These are phyloP conservation scores for Tulasnella sp. DNA, from an alignment of 768 basidiomycete species.

Conservation along the genomic window DNA sequence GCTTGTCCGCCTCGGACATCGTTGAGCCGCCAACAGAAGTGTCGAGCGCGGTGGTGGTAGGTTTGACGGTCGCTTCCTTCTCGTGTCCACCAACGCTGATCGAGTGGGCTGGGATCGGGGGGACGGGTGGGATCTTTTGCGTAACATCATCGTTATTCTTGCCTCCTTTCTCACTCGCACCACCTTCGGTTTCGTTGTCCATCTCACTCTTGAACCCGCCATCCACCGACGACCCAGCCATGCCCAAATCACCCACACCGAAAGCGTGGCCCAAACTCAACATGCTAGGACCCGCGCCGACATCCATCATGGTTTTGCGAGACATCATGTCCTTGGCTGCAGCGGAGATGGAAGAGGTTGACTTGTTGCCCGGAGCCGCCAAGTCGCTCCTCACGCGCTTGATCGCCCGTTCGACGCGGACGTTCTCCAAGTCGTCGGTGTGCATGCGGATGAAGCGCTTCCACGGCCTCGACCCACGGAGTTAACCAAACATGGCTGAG, in stretches of 20 bases:
- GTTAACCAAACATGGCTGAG: slow-evolving; percentile 24
- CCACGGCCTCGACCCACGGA: slow-evolving; percentile 70
- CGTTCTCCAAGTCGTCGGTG: slow-evolving; percentile 83
- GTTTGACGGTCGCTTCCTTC: not conserved
- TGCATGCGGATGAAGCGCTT: slow-evolving; percentile 80
- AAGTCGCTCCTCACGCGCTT: slow-evolving; percentile 83
- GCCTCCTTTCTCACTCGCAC: slow-evolving; percentile 2
- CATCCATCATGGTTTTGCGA: not conserved
- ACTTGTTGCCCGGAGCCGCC: slow-evolving; percentile 46
- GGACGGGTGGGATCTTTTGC: not conserved
- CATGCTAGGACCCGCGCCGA: not conserved
- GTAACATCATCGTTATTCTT: not conserved
- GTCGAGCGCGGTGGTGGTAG: not conserved
- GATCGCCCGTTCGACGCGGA: slow-evolving; percentile 79
- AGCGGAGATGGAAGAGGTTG: not conserved
- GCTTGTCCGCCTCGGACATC: slow-evolving; percentile 7
- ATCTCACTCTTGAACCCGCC: slow-evolving; percentile 16
- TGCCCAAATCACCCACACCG: not conserved
- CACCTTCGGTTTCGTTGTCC: not conserved
- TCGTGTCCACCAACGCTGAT: not conserved
- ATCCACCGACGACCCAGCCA: not conserved
- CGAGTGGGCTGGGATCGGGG: not conserved
- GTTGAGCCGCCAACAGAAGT: not conserved
- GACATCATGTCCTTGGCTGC: not conserved
- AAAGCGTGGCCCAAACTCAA: not conserved